phyloP scores from a whole-genome alignment of 768 basidiomycete genomes.

The Hemileccinum impolitum region DNA sequence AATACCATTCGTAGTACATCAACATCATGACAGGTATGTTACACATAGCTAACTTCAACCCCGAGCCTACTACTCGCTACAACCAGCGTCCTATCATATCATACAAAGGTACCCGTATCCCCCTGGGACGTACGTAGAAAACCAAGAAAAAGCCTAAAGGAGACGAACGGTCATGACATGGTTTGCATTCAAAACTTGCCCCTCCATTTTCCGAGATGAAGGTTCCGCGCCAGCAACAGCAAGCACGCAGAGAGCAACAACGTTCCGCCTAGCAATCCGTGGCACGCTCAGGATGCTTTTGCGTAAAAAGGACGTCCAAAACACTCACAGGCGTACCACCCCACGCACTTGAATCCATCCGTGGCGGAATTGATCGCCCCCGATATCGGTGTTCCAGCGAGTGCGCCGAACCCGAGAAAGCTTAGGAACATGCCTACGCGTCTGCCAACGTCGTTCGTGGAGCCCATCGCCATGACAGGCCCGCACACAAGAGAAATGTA shows the following conservation, averaged over 20 bases:
- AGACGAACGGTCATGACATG: not conserved
- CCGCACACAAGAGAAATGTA: conserved; percentile 54
- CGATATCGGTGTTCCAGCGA: conserved; percentile 70
- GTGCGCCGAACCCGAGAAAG: conserved; percentile 56
- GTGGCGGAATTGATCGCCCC: conserved; percentile 60
- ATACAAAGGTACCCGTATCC: no score
- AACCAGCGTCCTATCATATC: not conserved
- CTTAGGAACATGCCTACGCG: conserved; percentile 64
- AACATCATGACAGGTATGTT: no score
- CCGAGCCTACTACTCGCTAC: not conserved
- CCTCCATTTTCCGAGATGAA: conserved; percentile 37
- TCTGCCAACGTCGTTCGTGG: conserved; percentile 57
- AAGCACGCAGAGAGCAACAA: conserved; percentile 41
- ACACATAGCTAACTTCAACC: no score
- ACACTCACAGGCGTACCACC: conserved; percentile 40
- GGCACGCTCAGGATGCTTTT: not conserved
- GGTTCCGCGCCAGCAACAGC: conserved; percentile 38
- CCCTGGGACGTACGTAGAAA: no score
- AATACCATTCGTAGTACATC: no score
- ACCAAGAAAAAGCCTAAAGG: not conserved
- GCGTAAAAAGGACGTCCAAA: not conserved
- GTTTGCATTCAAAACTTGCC: conserved; percentile 37
- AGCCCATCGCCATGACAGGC: conserved; percentile 62
- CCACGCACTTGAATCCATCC: conserved; percentile 38
- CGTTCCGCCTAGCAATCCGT: conserved; percentile 29